Base-by-base conservation (phyloP, 192 early-diverging fungal genomes). In the Coemansia sp. region DNA sequence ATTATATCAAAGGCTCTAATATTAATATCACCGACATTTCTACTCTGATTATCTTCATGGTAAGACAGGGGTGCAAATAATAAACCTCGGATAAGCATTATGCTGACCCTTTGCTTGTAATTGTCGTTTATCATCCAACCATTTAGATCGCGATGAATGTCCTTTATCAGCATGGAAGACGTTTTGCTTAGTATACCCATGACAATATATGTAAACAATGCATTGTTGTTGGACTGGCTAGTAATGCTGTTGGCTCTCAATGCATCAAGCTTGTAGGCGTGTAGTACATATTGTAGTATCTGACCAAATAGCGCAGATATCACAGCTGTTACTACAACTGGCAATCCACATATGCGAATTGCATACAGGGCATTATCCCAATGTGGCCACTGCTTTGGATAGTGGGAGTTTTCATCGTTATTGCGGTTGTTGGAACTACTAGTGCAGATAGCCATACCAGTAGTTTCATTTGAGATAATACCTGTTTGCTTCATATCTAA, bases 361-460 rank as follows among this genome's bases (percentile, higher is more conserved):
- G 34, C 55, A n/a, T 78, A 85, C 86, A 85, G 86, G 36, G 73
- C 54, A 3, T 82, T 82, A 24, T 88, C 70, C 88, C 89, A 90
- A 18, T 42, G 20, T 1, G 66, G 10, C 66, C 51, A 49, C 16
- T 49, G 47, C 47, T 49, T 49, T 18, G 16, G 47, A 5, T 12
- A 16, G 0, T 49, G 3, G 8, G 47, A 20, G 20, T 49, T 20
- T 2, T 49, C 43, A 44, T 36, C 36, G 9, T 9, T 3, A 12
- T 44, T 44, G 9, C 16, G 15, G n/a, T n/a, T n/a, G 16, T 18
- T 44, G 43, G 43, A 2, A 18, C 43, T 43, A 15, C 42, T 43
- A 0, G 42, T 13, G 12, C 3, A 15, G 3, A 15, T 43, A 13
- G 0, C 42, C 0, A 3, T 13, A 43, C 3, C 42, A 15, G 42